Percentiles rank a stretch among this genome's conserved stretches.
phyloP scores from a whole-genome alignment of 2,329 filamentous ascomycete species.

The Anthostomella pinea region DNA sequence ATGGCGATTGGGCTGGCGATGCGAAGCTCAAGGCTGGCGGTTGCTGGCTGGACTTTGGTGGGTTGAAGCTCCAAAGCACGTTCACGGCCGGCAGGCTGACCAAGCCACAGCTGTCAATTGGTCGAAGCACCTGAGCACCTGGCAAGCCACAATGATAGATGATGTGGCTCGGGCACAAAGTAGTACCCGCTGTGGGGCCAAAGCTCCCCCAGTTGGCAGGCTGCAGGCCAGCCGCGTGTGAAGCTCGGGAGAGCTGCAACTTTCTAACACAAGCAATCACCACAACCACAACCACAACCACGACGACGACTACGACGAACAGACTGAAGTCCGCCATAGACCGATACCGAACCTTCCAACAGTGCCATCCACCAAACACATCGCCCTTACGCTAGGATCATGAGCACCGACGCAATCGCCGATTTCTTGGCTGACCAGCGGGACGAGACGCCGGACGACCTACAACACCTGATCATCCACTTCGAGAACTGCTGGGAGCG shows the following conservation, averaged over 20 bases:
- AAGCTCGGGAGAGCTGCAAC: slow-evolving; percentile 22
- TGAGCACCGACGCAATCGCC: slow-evolving; percentile 85
- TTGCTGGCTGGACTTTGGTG: slow-evolving; percentile 16
- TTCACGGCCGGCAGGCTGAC: slow-evolving; percentile 7
- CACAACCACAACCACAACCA: slow-evolving; percentile 5
- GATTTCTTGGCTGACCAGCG: slow-evolving; percentile 91
- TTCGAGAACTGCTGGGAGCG: slow-evolving; percentile 98
- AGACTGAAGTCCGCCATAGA: background rate
- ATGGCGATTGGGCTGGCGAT: slow-evolving; percentile 24
- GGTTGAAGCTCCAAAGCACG: slow-evolving; percentile 23
- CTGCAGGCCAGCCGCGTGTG: slow-evolving; percentile 43
- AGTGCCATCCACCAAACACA: background rate
- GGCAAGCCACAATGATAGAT: slow-evolving; percentile 1
- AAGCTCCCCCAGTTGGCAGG: slow-evolving; percentile 28
- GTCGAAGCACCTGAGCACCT: background rate
- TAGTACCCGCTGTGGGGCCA: slow-evolving; percentile 21
- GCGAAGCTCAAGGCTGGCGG: slow-evolving; percentile 6
- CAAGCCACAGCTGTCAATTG: slow-evolving; percentile 21
- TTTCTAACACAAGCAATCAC: slow-evolving; percentile 11
- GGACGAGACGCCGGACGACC: slow-evolving; percentile 80
- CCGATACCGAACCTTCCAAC: background rate
- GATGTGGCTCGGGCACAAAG: slow-evolving; percentile 2
- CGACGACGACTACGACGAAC: background rate
- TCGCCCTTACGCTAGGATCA: too few species aligned
- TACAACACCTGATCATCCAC: slow-evolving; percentile 82